Evolutionary conservation across 2,329 filamentous ascomycete genomes (phyloP).

Genomic region (Epichloe brachyelytri): DNA sequence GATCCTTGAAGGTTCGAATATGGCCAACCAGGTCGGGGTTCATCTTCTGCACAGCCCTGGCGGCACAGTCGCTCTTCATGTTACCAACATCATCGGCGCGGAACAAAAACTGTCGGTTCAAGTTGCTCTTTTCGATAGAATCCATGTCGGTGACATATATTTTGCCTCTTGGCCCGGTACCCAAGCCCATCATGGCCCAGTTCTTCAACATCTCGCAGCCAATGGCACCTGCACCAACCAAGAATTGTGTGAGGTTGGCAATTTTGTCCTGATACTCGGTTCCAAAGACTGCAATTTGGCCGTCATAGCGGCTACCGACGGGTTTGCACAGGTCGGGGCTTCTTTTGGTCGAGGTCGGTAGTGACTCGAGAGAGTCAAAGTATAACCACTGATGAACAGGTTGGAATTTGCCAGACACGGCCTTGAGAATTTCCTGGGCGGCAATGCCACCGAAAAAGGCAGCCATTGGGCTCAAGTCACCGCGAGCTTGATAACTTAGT

Average conservation of each 20-base stretch:
- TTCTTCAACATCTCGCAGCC: conserved; percentile 99
- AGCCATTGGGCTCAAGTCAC: conserved; percentile 83
- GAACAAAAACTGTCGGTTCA: conserved; percentile 96
- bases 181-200: conserved; percentile 97
- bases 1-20: conserved; percentile 75
- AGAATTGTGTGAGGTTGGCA: conserved; percentile 77
- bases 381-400: conserved; percentile 96
- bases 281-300: conserved; percentile 93
- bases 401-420: conserved; percentile 93
- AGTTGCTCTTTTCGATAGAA: conserved; percentile 96
- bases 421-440: conserved; percentile 91
- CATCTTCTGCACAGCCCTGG: conserved; percentile 83
- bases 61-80: conserved; percentile 92
- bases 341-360: conserved; percentile 61
- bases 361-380: conserved; percentile 93
- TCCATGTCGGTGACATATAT: conserved; percentile 97
- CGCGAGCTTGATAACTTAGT: conserved; percentile 84
- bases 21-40: conserved; percentile 85
- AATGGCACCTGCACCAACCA: conserved; percentile 93
- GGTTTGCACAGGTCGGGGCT: conserved; percentile 84
- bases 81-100: conserved; percentile 84
- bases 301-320: conserved; percentile 76
- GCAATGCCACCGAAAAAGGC: conserved; percentile 90
- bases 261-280: conserved; percentile 90
- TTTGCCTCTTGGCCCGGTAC: conserved; percentile 73